Evolutionary conservation across 2,329 filamentous ascomycete genomes (phyloP), one percentile per base, ranked within the genome.

Genomic region (Colletotrichum shisoi): DNA sequence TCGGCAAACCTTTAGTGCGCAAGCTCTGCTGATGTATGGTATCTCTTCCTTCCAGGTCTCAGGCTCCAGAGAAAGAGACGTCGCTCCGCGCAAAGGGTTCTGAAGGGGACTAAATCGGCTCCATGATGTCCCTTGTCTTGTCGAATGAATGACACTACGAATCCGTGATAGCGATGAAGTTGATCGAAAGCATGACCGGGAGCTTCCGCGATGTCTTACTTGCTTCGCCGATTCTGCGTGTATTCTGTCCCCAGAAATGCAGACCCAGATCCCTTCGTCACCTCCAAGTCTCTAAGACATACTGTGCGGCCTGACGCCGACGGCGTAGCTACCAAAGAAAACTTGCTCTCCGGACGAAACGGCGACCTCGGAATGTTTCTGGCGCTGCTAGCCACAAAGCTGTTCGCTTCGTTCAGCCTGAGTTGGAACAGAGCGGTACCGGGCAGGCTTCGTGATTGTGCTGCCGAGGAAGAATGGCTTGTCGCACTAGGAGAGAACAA

Each of bases 261-360:
- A 9, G 44, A 44, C 56, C 17, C 8, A 49, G 4, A 48, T 49
- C 31, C 31, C 44, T 48, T 37, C 12, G n/a, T 57, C 8, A 46
- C n/a, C 56, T 58, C 27, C 13, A 58, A 39, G 56, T 49, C 56
- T 39, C 42, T 48, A 7, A 48, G 56, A 34, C 27, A 39, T 58
- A 58, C 37, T 24, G 31, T 58, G 3, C 8, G n/a, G 24, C 31
- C 27, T 45, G 17, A 49, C 31, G 24, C n/a, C 31, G 19, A 37
- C 27, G 17, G n/a, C n/a, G 19, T 58, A 37, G 15, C 19, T 13
- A 48, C 37, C 3, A 7, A 27, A 12, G 11, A 24, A 39, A 58
- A 58, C 44, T 48, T 48, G n/a, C 56, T 58, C n/a, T 42, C n/a
- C 17, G 27, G 56, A 31, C 34, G 39, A 44, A 60, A 61, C 7